Evolutionary conservation across 495 filamentous ascomycete genomes (phyloP).

Genomic region (Penicillium subrubescens): DNA sequence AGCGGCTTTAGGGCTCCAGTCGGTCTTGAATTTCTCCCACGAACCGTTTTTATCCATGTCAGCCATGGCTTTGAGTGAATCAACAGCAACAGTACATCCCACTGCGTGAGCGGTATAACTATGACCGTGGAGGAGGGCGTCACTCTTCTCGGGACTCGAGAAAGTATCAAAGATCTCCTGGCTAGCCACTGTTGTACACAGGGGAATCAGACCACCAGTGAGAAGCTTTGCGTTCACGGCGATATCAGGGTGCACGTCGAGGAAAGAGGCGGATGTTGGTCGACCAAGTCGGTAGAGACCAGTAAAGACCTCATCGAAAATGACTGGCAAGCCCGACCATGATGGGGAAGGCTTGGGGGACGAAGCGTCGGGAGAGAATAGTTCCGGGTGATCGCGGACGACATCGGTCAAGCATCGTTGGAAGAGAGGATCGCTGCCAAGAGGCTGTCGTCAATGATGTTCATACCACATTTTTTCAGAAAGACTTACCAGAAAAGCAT

Average conservation of each 20-base stretch:
- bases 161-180: slow-evolving; percentile 73
- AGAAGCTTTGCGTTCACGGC: slow-evolving; percentile 77
- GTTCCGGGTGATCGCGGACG: slow-evolving; percentile 55
- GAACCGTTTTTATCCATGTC: slow-evolving; percentile 53
- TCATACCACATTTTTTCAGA: neutral
- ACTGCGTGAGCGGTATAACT: slow-evolving; percentile 80
- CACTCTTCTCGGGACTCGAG: slow-evolving; percentile 63
- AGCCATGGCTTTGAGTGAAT: slow-evolving; percentile 57
- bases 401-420: slow-evolving; percentile 65
- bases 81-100: slow-evolving; percentile 70
- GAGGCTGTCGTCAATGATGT: slow-evolving; percentile 16
- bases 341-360: slow-evolving; percentile 19
- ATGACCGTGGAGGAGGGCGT: slow-evolving; percentile 77
- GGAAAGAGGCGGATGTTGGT: slow-evolving; percentile 63
- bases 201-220: slow-evolving; percentile 75
- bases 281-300: slow-evolving; percentile 77
- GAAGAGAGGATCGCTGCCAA: slow-evolving; percentile 70
- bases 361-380: slow-evolving; percentile 39
- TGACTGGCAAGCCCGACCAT: slow-evolving; percentile 73
- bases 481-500: slow-evolving; percentile 70
- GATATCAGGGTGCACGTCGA: slow-evolving; percentile 67
- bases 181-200: slow-evolving; percentile 70
- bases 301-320: slow-evolving; percentile 83
- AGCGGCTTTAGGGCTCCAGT: slow-evolving; percentile 34
- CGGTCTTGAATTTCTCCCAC: slow-evolving; percentile 51